Evolutionary conservation across 352 stramenopile species (phyloP).

Genomic region (Aphanomyces euteiches): DNA sequence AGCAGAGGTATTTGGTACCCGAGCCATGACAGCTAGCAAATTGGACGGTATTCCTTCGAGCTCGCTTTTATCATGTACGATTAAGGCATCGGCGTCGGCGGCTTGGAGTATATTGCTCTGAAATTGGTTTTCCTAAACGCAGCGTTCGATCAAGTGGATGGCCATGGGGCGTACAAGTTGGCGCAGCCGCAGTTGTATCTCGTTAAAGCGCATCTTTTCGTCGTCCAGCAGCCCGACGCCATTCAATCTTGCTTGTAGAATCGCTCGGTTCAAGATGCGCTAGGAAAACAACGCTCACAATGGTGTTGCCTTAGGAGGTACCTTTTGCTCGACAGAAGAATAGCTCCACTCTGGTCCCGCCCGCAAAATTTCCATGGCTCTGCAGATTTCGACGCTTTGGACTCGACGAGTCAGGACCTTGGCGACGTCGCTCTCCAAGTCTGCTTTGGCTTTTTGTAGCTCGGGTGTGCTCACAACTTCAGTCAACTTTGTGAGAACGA

Average conservation of each 20-base stretch:
- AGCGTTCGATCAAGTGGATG: background rate
- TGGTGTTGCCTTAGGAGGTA: slow-evolving; percentile 6
- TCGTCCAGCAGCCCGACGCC: slow-evolving; percentile 91
- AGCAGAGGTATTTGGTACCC: slow-evolving; percentile 40
- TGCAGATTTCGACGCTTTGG: slow-evolving; percentile 65
- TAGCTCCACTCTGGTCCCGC: slow-evolving; percentile 44
- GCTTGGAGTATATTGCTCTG: slow-evolving; percentile 96
- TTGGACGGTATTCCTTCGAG: slow-evolving; percentile 90
- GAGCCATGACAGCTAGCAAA: slow-evolving; percentile 88
- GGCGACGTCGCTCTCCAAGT: slow-evolving; percentile 91
- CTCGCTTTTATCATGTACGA: slow-evolving; percentile 79
- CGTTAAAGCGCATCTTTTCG: slow-evolving; percentile 93
- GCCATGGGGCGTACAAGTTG: slow-evolving; percentile 62
- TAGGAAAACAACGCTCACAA: slow-evolving; percentile 18
- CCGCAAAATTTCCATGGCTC: background rate
- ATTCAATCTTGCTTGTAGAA: slow-evolving; percentile 87
- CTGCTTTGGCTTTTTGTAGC: slow-evolving; percentile 89
- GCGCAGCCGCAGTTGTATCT: slow-evolving; percentile 91
- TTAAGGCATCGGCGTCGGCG: slow-evolving; percentile 93
- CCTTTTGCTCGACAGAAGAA: slow-evolving; percentile 58
- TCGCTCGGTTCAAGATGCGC: slow-evolving; percentile 87
- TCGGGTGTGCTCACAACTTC: slow-evolving; percentile 95
- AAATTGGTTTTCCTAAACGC: slow-evolving; percentile 88
- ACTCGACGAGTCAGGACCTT: slow-evolving; percentile 88
- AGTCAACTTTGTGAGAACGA: slow-evolving; percentile 95